These are phyloP conservation scores for Penicillium daleae DNA, from an alignment of 495 filamentous ascomycete species.

Conservation along the genomic window DNA sequence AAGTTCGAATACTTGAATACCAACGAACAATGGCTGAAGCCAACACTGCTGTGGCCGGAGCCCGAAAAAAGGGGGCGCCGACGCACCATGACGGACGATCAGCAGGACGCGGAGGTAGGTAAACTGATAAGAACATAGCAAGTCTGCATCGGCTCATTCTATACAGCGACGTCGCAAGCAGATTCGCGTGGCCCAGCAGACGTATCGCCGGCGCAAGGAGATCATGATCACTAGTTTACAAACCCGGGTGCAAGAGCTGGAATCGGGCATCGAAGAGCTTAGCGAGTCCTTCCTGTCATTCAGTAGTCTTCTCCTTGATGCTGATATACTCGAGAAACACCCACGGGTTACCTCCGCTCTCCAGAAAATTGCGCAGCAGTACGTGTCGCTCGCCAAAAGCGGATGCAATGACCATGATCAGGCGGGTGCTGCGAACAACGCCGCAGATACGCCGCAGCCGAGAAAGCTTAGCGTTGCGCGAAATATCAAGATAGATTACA, in stretches of 20 bases:
- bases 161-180: conserved; percentile 69
- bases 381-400: conserved; percentile 46
- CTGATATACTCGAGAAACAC: conserved; percentile 41
- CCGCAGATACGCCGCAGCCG: background rate
- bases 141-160: background rate
- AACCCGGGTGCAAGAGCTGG: conserved; percentile 66
- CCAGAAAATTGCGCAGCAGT: conserved; percentile 49
- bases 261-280: conserved; percentile 72
- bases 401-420: conserved; percentile 31
- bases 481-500: conserved; percentile 12
- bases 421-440: conserved; percentile 7
- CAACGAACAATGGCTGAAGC: too few species aligned
- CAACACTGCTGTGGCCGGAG: too few species aligned
- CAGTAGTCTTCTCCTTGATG: conserved; percentile 61
- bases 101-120: conserved; percentile 33
- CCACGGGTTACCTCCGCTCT: conserved; percentile 47
- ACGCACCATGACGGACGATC: conserved; percentile 28
- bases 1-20: too few species aligned
- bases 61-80: conserved; percentile 34
- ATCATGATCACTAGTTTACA: conserved; percentile 76
- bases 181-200: conserved; percentile 83
- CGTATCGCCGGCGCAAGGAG: conserved; percentile 84
- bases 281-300: conserved; percentile 73
- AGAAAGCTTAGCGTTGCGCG: conserved; percentile 3
- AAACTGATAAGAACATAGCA: background rate